These are phyloP conservation scores for Pseudevernia furfuracea DNA, from an alignment of 495 filamentous ascomycete genomes.

Conservation along the genomic window DNA sequence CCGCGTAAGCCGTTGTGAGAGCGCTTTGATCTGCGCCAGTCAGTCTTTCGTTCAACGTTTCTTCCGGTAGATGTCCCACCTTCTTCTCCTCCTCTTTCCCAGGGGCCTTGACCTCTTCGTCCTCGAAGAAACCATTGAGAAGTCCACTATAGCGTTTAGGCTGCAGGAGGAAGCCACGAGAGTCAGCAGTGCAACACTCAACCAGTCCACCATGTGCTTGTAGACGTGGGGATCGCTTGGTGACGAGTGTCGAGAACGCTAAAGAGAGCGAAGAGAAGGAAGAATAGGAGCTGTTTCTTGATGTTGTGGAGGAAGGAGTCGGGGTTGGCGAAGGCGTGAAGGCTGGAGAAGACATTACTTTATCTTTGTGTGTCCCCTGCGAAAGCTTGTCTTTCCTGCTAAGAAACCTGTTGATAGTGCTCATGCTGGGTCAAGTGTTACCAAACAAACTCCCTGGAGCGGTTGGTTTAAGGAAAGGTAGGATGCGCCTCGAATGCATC, in stretches of 20 bases:
- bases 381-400: constrained; percentile 63
- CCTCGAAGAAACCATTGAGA: constrained; percentile 49
- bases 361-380: constrained; percentile 41
- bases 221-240: constrained; percentile 28
- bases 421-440: constrained; percentile 35
- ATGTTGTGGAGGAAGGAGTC: constrained; percentile 15
- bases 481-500: neutral
- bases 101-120: constrained; percentile 44
- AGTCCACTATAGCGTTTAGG: constrained; percentile 34
- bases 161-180: constrained; percentile 32
- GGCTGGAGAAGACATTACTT: constrained; percentile 34
- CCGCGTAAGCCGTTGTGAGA: constrained; percentile 44
- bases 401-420: constrained; percentile 60
- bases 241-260: constrained; percentile 25
- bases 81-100: constrained; percentile 50
- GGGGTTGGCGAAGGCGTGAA: constrained; percentile 4
- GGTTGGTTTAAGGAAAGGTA: neutral
- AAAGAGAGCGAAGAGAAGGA: constrained; percentile 28
- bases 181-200: constrained; percentile 33
- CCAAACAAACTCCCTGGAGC: neutral
- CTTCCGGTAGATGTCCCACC: constrained; percentile 21
- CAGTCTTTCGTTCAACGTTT: neutral
- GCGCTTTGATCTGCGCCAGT: constrained; percentile 45
- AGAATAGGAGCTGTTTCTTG: constrained; percentile 21
- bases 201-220: constrained; percentile 24